Conservation (phyloP, 2,329 filamentous ascomycete species). For the Dothideomycetes sp. region DNA sequence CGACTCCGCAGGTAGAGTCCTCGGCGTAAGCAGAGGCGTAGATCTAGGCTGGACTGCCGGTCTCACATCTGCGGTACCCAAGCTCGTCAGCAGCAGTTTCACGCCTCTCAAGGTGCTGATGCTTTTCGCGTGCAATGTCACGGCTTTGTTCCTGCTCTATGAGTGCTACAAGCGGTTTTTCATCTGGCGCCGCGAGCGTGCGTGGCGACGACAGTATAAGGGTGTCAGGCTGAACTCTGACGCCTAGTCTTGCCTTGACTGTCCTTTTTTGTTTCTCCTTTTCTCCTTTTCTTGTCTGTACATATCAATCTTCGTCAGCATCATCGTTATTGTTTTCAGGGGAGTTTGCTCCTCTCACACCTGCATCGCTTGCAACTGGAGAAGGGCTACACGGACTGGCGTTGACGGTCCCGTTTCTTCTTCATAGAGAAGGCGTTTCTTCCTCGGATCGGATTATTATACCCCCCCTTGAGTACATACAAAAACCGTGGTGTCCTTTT, state of each 20-base stretch:
- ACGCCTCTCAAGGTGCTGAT: slow-evolving; percentile 13
- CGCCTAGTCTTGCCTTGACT: too few species aligned
- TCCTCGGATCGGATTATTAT: too few species aligned
- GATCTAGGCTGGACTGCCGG: slow-evolving; percentile 8
- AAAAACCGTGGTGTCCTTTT: too few species aligned
- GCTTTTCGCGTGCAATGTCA: slow-evolving; percentile 11
- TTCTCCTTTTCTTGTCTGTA: slow-evolving; percentile 5
- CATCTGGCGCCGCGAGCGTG: slow-evolving; percentile 11
- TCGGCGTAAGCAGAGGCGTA: slow-evolving; percentile 6
- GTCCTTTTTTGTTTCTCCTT: slow-evolving; percentile 3
- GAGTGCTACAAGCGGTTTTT: slow-evolving; percentile 16
- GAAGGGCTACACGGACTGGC: too few species aligned
- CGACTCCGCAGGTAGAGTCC: slow-evolving; percentile 3
- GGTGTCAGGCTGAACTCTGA: slow-evolving; percentile 5
- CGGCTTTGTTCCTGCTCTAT: slow-evolving; percentile 14
- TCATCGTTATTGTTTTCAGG: too few species aligned
- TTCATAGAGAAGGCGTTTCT: too few species aligned
- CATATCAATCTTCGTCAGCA: too few species aligned
- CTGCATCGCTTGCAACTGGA: too few species aligned
- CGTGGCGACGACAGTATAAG: slow-evolving; percentile 3
- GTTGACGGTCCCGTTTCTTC: too few species aligned
- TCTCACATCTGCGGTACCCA: slow-evolving; percentile 1
- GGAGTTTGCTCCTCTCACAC: too few species aligned
- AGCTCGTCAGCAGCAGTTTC: neutral
- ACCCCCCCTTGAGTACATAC: too few species aligned